Base-by-base conservation (phyloP, 2,329 filamentous ascomycete species). In the Macrophomina phaseolina region DNA sequence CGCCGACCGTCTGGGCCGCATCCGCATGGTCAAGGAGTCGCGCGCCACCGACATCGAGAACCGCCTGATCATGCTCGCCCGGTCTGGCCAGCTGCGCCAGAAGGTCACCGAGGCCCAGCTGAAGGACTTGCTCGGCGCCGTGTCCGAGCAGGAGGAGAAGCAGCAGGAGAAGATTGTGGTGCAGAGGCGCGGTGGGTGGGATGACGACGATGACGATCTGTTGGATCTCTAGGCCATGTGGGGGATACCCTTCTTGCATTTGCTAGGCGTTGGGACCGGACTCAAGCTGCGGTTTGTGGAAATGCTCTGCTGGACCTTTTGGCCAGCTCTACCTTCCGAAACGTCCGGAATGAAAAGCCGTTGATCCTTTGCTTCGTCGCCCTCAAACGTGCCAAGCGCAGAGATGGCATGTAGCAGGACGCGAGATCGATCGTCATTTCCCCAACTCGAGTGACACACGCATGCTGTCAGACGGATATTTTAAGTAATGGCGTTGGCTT, bases 21-120 rank as follows among this genome's bases (percentile, higher is more conserved):
- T 99, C 81, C 91, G 94, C 40, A 89, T 99, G 68, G 95, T 99
- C 76, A 98, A 98, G 82, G 93, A 94, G 78, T 90, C 90, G 73
- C 92, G 95, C 74, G 95, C 95, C 42, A 87, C 86, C 69, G 93
- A 97, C 75, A 88, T 99, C 67, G 95, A 99, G 83, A 94, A 96
- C 84, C 83, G 94, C 61, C 87, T 99, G 66, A 94, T 99, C 79
- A 93, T 90, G 89, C 87, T 99, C 67, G 94, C 95, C 67, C 89
- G 93, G 74, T 87, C 90, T 30, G 94, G 94, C 30, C 95, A 98
- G 83, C 84, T 99, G 73, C 85, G 92, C 65, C 83, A 88, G 69
- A 96, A 97, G 78, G 93, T 99, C 55, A 94, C 91, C 1, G 95
- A 99, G 81, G 89, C 90, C 58, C 94, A 98, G 83, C 85, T 99